phyloP scores from a whole-genome alignment of 2,329 filamentous ascomycete genomes.

The Magnaporthiopsis poae region DNA sequence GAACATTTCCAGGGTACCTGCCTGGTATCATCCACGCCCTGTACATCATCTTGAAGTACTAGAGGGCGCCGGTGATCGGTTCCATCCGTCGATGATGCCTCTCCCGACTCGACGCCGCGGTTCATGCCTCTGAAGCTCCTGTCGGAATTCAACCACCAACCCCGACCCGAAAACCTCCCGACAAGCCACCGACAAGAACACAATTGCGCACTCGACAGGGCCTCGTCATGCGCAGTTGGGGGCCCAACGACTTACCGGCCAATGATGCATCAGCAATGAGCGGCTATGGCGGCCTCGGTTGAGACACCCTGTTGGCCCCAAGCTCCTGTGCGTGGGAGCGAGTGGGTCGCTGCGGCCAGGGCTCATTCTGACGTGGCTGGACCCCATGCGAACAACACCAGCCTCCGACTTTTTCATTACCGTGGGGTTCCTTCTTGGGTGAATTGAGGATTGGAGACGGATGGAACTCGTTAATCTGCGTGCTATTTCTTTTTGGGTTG shows the following conservation, averaged over 20 bases:
- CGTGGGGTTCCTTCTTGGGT: neutral
- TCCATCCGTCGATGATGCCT: neutral
- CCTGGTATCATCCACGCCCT: conserved; percentile 86
- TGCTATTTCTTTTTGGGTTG: conserved; percentile 4
- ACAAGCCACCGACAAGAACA: too few species aligned
- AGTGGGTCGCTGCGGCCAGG: neutral
- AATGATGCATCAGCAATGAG: neutral
- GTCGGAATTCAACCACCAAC: neutral
- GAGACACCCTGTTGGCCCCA: neutral
- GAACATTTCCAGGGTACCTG: conserved; percentile 38
- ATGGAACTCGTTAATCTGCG: neutral
- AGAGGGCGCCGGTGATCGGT: conserved; percentile 22
- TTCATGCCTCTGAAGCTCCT: neutral
- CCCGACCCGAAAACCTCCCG: neutral
- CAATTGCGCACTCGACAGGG: neutral
- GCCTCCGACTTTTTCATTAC: neutral
- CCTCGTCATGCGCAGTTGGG: neutral
- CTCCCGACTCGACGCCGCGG: neutral
- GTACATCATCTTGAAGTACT: conserved; percentile 89
- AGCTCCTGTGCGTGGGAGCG: neutral
- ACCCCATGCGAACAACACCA: neutral
- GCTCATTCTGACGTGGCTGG: neutral
- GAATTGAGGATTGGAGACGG: neutral
- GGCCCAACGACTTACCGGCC: neutral
- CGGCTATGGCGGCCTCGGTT: neutral